Evolutionary conservation across 768 basidiomycete species (phyloP).

Genomic region (Amanita phalloides): DNA sequence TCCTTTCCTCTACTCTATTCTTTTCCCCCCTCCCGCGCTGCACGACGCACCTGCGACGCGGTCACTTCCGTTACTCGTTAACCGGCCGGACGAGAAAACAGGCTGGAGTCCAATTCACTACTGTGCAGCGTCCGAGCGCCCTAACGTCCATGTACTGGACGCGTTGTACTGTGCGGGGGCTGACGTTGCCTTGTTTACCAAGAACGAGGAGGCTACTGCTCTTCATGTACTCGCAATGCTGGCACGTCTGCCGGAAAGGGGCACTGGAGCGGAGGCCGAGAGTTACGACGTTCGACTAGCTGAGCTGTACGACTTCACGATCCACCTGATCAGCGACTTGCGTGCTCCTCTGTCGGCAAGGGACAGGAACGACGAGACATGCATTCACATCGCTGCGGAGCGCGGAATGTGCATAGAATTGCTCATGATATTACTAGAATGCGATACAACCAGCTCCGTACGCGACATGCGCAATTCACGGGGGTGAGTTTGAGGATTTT

Average conservation of each 20-base stretch:
- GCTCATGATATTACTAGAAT: conserved; percentile 52
- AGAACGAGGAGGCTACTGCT: conserved; percentile 50
- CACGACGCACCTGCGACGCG: conserved; percentile 27
- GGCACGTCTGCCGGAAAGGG: conserved; percentile 15
- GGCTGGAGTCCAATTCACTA: conserved; percentile 73
- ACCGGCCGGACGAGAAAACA: conserved; percentile 43
- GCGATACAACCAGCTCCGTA: conserved; percentile 44
- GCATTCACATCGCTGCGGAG: conserved; percentile 73
- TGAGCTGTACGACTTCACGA: conserved; percentile 42
- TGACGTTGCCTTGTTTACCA: conserved; percentile 61
- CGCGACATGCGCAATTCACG: conserved; percentile 56
- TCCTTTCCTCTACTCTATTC: conserved; percentile 38
- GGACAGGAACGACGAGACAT: conserved; percentile 63
- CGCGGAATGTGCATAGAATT: conserved; percentile 57
- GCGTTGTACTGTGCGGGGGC: conserved; percentile 69
- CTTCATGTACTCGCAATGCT: conserved; percentile 55
- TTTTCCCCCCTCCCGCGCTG: conserved; percentile 37
- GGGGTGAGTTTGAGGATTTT: conserved; percentile 39
- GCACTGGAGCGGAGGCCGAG: conserved; percentile 10
- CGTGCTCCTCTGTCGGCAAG: conserved; percentile 57
- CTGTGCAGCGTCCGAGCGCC: conserved; percentile 43
- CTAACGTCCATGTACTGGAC: conserved; percentile 55
- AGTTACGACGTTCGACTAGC: conserved; percentile 22
- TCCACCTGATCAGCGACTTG: conserved; percentile 61
- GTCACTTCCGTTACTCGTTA: conserved; percentile 49